Evolutionary conservation across 2,329 filamentous ascomycete species (phyloP).

Genomic region (Magnaporthiopsis rhizophila): DNA sequence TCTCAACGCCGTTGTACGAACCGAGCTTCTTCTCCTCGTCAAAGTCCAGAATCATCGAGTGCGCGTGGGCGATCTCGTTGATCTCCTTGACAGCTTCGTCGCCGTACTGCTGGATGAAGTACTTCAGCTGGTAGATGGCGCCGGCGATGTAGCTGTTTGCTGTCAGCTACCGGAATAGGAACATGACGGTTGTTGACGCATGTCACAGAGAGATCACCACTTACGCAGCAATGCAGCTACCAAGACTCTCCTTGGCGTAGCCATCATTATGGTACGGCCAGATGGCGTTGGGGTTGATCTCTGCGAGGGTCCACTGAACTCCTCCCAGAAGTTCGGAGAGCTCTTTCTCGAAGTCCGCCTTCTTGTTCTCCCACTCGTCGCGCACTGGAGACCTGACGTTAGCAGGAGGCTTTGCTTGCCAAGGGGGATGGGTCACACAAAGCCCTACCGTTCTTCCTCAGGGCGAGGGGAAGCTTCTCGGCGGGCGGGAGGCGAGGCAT

Average conservation of each 20-base stretch:
- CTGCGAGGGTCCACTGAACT: slow-evolving; percentile 37
- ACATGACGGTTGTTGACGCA: neutral
- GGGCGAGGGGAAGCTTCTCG: slow-evolving; percentile 41
- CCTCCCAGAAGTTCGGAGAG: slow-evolving; percentile 35
- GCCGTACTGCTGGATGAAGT: slow-evolving; percentile 18
- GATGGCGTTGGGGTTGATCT: slow-evolving; percentile 37
- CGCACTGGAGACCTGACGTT: slow-evolving; percentile 29
- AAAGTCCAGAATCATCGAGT: slow-evolving; percentile 37
- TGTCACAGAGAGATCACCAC: slow-evolving; percentile 10
- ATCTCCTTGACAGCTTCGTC: slow-evolving; percentile 30
- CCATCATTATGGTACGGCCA: slow-evolving; percentile 35
- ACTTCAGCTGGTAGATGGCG: slow-evolving; percentile 9
- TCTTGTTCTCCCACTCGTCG: slow-evolving; percentile 43
- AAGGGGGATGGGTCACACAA: too few species aligned
- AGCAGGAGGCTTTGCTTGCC: neutral
- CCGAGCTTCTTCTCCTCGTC: slow-evolving; percentile 30
- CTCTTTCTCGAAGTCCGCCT: slow-evolving; percentile 32
- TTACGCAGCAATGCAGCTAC: slow-evolving; percentile 35
- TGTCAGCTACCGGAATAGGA: neutral
- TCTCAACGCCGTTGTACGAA: slow-evolving; percentile 33
- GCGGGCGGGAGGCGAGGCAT: slow-evolving; percentile 34
- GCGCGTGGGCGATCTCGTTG: slow-evolving; percentile 35
- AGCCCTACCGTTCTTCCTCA: slow-evolving; percentile 42
- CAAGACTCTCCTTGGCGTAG: slow-evolving; percentile 33
- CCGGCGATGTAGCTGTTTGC: slow-evolving; percentile 8